Base-by-base conservation (phyloP, 2,329 filamentous ascomycete species). In the Diaporthe humulicola region DNA sequence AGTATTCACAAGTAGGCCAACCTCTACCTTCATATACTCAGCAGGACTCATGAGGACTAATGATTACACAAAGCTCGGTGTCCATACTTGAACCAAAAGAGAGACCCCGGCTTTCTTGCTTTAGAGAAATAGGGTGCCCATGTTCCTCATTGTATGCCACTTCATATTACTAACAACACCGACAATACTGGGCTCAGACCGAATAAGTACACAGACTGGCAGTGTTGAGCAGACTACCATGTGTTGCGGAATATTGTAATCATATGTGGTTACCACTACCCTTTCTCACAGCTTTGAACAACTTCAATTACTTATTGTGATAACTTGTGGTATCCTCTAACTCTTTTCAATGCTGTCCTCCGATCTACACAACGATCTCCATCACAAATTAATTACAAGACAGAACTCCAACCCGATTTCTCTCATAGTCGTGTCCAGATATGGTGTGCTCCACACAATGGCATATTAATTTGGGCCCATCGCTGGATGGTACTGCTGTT, bases 401-500 rank as follows among this genome's bases (percentile, higher is more conserved):
- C 22, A 38, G 40, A 48, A 48, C 17, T 33, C 33, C 33, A 36
- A 12, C 0, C 4, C 14, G 22, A 67, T 28, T 17, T 8, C 10
- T 15, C 33, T 15, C n/a, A 3, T 28, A 30, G 22, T 5, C 8
- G 12, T 28, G 4, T 38, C 22, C 45, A 17, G 14, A 19, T 15
- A 12, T 67, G 14, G 17, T 30, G 17, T 52, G n/a, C 2, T 22
- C 22, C 14, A 40, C 45, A 33, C 8, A 19, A 28, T 9, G 4
- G 19, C n/a, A 2, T 57, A 9, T 28, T 9, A 69, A 17, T 17
- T 69, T n/a, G 48, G 64, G 8, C 33, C 48, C 45, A 64, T 30
- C 10, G 30, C 25, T 22, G 33, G 7, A 79, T 71, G 71, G 10
- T 73, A 64, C 3, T 75, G 67, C 52, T 75, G 75, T 52, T 75